Base-by-base conservation (phyloP, 352 stramenopile species). In the Pythium rhizo-oryzae region DNA sequence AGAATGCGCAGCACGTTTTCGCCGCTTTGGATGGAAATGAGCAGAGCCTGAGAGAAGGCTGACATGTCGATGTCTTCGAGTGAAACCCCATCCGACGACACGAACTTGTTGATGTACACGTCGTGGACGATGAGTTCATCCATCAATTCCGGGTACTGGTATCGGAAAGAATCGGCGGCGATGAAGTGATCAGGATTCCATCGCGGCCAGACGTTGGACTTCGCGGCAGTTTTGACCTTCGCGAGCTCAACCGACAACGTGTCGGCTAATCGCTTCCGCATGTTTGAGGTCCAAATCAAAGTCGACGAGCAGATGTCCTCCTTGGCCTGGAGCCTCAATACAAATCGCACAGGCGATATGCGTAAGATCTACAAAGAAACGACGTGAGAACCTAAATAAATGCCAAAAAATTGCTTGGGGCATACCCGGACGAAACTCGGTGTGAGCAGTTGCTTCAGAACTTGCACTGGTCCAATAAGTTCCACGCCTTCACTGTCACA, bases 111-210 rank as follows among this genome's bases (percentile, higher is more conserved):
- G 54, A 96, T 77, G 69, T 94, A 96, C 24, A 96, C 83, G 56
- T 93, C 84, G 30, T 90, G 75, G 39, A 96, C 61, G 30, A 94
- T 88, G 11, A 96, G 69, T 49, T 93, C 82, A 55, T 94, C 78
- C 1, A 78, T 60, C 6, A 96, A 72, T 41, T 93, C 85, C 2
- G 82, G 78, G 61, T 96, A 96, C 56, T 93, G 83, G 44, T 96
- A 96, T 8, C 82, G 85, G 67, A 93, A 96, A 37, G 88, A 94
- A 65, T 94, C 88, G 7, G 85, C 85, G 3, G 88, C 88, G n/a
- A 96, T 68, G 66, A 96, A 94, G 55, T 96, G 86, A 28, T 96
- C 84, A 0, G 84, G 85, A 35, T 94, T 71, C 88, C 88, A 96
- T 15, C 80, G 82, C 19, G 88, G 88, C 86, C 86, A 96, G 0